Percentiles rank a stretch among this genome's conserved stretches.
Conservation (phyloP, 805 yeast species). For the Ogataea parapolymorpha region DNA sequence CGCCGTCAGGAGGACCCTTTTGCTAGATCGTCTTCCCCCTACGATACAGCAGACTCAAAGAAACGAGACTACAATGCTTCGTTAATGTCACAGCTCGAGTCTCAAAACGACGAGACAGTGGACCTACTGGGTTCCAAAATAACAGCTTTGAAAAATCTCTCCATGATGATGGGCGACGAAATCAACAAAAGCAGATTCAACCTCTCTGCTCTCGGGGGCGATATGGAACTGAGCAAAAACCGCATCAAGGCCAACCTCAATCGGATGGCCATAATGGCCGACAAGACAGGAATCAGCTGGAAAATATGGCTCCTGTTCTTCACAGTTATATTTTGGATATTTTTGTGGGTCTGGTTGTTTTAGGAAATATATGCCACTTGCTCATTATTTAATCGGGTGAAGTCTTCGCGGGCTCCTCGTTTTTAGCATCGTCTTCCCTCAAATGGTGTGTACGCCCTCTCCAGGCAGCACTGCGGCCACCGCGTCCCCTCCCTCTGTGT, state of each 20-base stretch:
- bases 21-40: constrained; percentile 40
- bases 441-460: background rate
- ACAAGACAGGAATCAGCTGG: constrained; percentile 60
- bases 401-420: background rate
- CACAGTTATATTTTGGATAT: constrained; percentile 41
- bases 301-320: constrained; percentile 56
- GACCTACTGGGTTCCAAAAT: constrained; percentile 53
- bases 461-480: constrained; percentile 4
- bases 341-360: constrained; percentile 40
- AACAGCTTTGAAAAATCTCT: constrained; percentile 50
- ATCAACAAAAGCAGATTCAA: constrained; percentile 38
- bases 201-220: constrained; percentile 26
- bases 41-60: constrained; percentile 28
- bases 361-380: constrained; percentile 3
- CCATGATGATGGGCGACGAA: constrained; percentile 61
- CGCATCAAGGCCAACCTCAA: constrained; percentile 51
- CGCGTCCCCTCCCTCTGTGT: constrained; percentile 1
- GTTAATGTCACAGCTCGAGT: constrained; percentile 56
- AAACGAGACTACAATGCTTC: constrained; percentile 47
- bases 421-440: background rate
- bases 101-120: constrained; percentile 62
- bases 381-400: background rate
- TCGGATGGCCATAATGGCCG: constrained; percentile 62
- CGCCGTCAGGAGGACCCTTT: constrained; percentile 12
- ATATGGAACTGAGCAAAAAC: constrained; percentile 33